Evolutionary conservation across 1,284 basidiomycete genomes (phyloP).

Genomic region (Tylopilus orsonianus): DNA sequence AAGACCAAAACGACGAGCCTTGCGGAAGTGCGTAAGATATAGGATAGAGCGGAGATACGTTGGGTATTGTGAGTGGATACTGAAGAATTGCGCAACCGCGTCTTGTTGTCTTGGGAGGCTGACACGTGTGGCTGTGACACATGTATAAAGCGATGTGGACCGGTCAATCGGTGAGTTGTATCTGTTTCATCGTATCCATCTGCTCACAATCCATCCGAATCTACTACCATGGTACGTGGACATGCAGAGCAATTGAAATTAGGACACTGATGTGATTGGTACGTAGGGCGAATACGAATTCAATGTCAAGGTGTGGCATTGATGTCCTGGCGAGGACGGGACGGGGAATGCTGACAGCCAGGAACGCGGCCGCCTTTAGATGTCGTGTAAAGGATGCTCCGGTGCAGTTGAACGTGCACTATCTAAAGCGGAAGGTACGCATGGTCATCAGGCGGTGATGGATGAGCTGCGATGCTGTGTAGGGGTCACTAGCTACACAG

Average conservation of each 20-base stretch:
- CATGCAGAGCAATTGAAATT: background rate
- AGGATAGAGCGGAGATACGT: conserved; percentile 2
- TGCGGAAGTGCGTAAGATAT: conserved; percentile 14
- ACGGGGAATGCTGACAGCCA: background rate
- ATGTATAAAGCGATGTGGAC: conserved; percentile 1
- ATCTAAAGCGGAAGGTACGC: conserved; percentile 62
- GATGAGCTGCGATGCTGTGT: conserved; percentile 6
- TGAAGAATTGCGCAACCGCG: conserved; percentile 1
- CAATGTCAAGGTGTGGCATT: conserved; percentile 30
- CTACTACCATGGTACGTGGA: conserved; percentile 25
- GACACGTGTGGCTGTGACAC: conserved; percentile 1
- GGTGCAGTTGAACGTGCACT: conserved; percentile 75
- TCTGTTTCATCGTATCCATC: background rate
- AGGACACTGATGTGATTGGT: conserved; percentile 7
- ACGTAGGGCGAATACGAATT: conserved; percentile 28
- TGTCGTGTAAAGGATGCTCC: conserved; percentile 83
- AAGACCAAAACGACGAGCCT: too few relatives aligned
- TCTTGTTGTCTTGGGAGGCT: conserved; percentile 1
- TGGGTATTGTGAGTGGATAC: too few relatives aligned
- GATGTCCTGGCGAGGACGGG: background rate
- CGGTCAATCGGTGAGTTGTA: background rate
- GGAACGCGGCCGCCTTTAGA: conserved; percentile 43
- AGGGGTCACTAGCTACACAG: conserved; percentile 58
- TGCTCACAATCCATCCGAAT: background rate
- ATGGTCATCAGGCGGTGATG: conserved; percentile 7